Evolutionary conservation across 2,329 filamentous ascomycete species (phyloP).

Genomic region (Cephalotrichum gorgonifer): DNA sequence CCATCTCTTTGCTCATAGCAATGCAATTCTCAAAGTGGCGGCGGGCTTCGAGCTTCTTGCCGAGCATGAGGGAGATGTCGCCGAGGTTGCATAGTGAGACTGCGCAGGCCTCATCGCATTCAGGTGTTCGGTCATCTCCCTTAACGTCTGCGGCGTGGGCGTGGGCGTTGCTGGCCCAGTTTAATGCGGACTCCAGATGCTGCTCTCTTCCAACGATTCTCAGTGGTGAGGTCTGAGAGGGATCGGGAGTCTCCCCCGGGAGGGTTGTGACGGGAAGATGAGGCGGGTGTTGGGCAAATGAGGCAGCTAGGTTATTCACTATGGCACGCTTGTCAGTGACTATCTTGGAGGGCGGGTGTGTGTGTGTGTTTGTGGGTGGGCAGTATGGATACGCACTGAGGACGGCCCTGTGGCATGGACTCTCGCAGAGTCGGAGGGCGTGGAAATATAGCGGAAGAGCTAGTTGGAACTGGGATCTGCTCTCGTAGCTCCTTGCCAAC

Average conservation of each 20-base stretch:
- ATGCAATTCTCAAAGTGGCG: slow-evolving; percentile 60
- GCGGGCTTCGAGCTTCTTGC: slow-evolving; percentile 53
- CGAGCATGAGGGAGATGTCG: slow-evolving; percentile 69
- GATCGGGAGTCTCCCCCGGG: slow-evolving; percentile 5
- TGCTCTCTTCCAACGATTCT: slow-evolving; percentile 27
- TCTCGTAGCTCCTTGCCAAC: slow-evolving; percentile 67
- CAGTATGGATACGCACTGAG: slow-evolving; percentile 46
- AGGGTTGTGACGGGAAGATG: slow-evolving; percentile 4
- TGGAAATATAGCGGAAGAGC: slow-evolving; percentile 81
- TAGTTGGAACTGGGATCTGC: slow-evolving; percentile 65
- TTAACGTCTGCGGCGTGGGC: slow-evolving; percentile 54
- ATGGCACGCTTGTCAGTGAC: slow-evolving; percentile 6
- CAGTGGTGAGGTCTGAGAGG: slow-evolving; percentile 28
- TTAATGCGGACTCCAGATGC: slow-evolving; percentile 58
- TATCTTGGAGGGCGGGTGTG: not conserved
- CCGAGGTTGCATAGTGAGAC: slow-evolving; percentile 80
- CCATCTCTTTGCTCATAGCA: slow-evolving; percentile 44
- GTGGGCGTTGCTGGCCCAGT: slow-evolving; percentile 73
- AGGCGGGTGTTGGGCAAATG: slow-evolving; percentile 56
- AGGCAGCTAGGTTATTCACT: slow-evolving; percentile 74
- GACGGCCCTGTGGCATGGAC: slow-evolving; percentile 66
- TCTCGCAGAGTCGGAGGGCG: slow-evolving; percentile 58
- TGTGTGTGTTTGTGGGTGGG: not conserved
- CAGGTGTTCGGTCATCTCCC: slow-evolving; percentile 56
- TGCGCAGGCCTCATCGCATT: slow-evolving; percentile 77